phyloP scores from a whole-genome alignment of 192 early-diverging fungal genomes.

The Dissophora ornata region DNA sequence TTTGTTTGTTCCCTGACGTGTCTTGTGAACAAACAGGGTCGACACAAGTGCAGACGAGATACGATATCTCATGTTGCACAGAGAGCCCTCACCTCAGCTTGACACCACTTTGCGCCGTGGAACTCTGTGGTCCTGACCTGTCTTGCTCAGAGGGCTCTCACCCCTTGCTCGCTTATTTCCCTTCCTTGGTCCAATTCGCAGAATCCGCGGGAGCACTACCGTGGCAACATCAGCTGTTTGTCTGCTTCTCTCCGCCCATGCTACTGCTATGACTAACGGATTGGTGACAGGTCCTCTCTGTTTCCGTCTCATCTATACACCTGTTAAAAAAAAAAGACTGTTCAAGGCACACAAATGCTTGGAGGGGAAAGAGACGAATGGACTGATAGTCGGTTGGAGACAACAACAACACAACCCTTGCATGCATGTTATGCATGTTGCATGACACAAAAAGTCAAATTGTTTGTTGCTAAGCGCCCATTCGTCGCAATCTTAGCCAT shows the following conservation, averaged over 20 bases:
- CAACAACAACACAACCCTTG: too few species aligned
- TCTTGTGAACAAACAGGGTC: constrained; percentile 7
- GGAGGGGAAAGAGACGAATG: background rate
- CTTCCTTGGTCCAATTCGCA: too few species aligned
- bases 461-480: background rate
- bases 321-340: too few species aligned
- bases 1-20: background rate
- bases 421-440: background rate
- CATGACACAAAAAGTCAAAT: background rate
- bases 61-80: constrained; percentile 37
- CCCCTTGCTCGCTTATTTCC: too few species aligned
- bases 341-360: too few species aligned
- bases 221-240: too few species aligned
- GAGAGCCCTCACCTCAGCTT: background rate
- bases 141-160: constrained; percentile 8
- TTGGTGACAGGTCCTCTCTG: too few species aligned
- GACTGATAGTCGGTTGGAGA: background rate
- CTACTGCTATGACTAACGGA: too few species aligned
- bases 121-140: background rate
- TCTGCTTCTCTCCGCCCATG: too few species aligned
- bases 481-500: too few species aligned
- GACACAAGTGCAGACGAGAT: constrained; percentile 16
- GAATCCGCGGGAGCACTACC: too few species aligned
- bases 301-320: too few species aligned
- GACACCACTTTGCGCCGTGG: constrained; percentile 15